A percentile compares a stretch with the other conserved stretches of the same genome.
phyloP scores from a whole-genome alignment of 352 stramenopile species.

The Phytopythium ostracodes region DNA sequence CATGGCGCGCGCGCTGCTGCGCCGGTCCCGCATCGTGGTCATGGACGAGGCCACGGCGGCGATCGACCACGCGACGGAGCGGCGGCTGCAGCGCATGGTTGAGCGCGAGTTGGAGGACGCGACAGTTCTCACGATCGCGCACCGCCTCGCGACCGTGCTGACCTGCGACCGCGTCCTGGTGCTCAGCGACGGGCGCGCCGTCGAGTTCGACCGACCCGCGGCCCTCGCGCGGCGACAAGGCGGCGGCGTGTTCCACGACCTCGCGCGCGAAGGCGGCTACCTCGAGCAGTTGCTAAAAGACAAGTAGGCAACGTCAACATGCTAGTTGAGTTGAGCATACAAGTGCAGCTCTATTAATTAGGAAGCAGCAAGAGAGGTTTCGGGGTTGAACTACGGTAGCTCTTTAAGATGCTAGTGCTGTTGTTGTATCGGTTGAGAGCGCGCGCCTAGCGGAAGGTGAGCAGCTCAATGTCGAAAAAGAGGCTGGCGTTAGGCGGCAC shows the following conservation, averaged over 20 bases:
- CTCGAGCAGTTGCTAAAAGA: slow-evolving; percentile 8
- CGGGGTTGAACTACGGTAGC: too few species aligned
- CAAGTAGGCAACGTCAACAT: not conserved
- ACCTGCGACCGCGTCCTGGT: slow-evolving; percentile 88
- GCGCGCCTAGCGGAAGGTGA: slow-evolving; percentile 78
- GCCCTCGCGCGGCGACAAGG: slow-evolving; percentile 8
- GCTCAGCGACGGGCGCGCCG: slow-evolving; percentile 72
- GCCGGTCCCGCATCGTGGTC: slow-evolving; percentile 81
- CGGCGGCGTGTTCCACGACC: slow-evolving; percentile 14
- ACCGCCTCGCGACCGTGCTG: slow-evolving; percentile 89
- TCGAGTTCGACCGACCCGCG: slow-evolving; percentile 82
- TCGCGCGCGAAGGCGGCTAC: slow-evolving; percentile 18
- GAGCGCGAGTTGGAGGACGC: slow-evolving; percentile 77
- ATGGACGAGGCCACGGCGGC: slow-evolving; percentile 81
- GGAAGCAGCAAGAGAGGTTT: too few species aligned
- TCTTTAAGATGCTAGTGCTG: too few species aligned
- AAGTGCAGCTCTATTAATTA: too few species aligned
- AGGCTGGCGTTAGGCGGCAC: slow-evolving; percentile 91
- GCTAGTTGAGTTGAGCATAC: too few species aligned
- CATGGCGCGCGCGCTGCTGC: slow-evolving; percentile 87
- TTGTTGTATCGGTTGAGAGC: too few species aligned
- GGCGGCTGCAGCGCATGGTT: slow-evolving; percentile 66
- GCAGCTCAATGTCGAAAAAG: slow-evolving; percentile 91
- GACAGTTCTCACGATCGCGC: slow-evolving; percentile 94
- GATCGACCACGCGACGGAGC: slow-evolving; percentile 55